Evolutionary conservation across 176 grass and related monocot genomes (phyloP).

Genomic region (Avena sativa): DNA sequence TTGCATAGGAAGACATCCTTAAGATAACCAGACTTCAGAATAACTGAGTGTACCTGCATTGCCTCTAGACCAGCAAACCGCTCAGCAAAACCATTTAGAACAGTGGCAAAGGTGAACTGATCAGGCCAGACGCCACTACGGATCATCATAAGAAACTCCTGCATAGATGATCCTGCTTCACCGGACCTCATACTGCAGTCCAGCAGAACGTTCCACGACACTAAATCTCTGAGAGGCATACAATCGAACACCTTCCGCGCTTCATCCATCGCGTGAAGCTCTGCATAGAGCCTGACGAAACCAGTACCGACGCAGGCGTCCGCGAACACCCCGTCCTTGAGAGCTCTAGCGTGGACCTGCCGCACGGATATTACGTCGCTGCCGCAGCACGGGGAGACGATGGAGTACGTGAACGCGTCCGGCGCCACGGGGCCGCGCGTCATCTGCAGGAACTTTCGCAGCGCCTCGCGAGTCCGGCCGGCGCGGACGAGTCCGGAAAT

Average conservation of each 20-base stretch:
- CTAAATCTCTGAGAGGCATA: slow-evolving; percentile 40
- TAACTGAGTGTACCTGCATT: slow-evolving; percentile 41
- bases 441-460: slow-evolving; percentile 18
- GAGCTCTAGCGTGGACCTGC: slow-evolving; percentile 11
- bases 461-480: neutral
- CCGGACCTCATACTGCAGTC: slow-evolving; percentile 52
- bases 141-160: slow-evolving; percentile 49
- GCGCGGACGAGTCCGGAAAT: slow-evolving; percentile 22
- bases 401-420: slow-evolving; percentile 27
- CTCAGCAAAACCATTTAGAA: slow-evolving; percentile 54
- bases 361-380: neutral
- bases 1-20: slow-evolving; percentile 34
- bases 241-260: slow-evolving; percentile 56
- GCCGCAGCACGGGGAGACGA: slow-evolving; percentile 16
- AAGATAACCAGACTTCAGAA: slow-evolving; percentile 27
- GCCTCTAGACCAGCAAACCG: slow-evolving; percentile 45
- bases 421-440: slow-evolving; percentile 15
- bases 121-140: slow-evolving; percentile 47
- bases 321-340: slow-evolving; percentile 13
- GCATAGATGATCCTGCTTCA: slow-evolving; percentile 44
- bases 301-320: slow-evolving; percentile 8
- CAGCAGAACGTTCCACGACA: slow-evolving; percentile 66
- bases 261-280: slow-evolving; percentile 46
- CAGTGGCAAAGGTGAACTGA: slow-evolving; percentile 63
- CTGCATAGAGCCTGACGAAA: slow-evolving; percentile 47